Conservation (phyloP, 2,329 filamentous ascomycete species). For the Alternaria tenuissima region DNA sequence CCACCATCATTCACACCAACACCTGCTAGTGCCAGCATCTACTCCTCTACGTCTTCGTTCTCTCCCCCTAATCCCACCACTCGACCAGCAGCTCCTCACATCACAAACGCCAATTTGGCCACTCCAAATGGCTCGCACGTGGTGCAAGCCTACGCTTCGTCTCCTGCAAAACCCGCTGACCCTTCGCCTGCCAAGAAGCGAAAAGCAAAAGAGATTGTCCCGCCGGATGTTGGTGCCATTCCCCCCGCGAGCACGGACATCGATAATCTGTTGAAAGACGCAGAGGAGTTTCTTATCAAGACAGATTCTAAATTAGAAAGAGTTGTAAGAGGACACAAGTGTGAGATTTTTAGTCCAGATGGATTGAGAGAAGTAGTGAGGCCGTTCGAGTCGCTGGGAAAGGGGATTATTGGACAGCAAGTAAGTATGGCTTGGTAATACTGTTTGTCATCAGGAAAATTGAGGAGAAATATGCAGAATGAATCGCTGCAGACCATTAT, state of each 20-base stretch:
- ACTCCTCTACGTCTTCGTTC: constrained; percentile 42
- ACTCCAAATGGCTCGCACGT: constrained; percentile 74
- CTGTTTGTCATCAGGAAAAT: background rate
- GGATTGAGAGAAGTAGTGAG: constrained; percentile 86
- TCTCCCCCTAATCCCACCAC: constrained; percentile 58
- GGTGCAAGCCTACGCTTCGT: constrained; percentile 56
- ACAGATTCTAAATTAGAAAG: constrained; percentile 76
- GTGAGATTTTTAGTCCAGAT: constrained; percentile 79
- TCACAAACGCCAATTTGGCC: constrained; percentile 74
- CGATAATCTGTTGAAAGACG: constrained; percentile 75
- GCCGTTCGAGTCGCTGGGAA: constrained; percentile 83
- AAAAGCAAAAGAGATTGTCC: constrained; percentile 49
- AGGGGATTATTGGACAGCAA: constrained; percentile 94
- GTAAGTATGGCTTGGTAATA: constrained; percentile 28
- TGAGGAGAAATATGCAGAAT: background rate
- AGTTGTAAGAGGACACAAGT: constrained; percentile 77
- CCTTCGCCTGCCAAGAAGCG: constrained; percentile 54
- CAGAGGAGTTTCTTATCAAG: constrained; percentile 75
- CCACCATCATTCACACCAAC: constrained; percentile 53
- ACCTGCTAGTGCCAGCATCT: constrained; percentile 58
- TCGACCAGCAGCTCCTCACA: constrained; percentile 69
- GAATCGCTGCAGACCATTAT: too few species aligned
- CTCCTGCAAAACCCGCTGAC: constrained; percentile 41
- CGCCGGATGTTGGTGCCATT: constrained; percentile 40
- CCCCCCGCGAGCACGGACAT: constrained; percentile 65